phyloP scores from a whole-genome alignment of 352 stramenopile species.

The Phytophthora meadii region DNA sequence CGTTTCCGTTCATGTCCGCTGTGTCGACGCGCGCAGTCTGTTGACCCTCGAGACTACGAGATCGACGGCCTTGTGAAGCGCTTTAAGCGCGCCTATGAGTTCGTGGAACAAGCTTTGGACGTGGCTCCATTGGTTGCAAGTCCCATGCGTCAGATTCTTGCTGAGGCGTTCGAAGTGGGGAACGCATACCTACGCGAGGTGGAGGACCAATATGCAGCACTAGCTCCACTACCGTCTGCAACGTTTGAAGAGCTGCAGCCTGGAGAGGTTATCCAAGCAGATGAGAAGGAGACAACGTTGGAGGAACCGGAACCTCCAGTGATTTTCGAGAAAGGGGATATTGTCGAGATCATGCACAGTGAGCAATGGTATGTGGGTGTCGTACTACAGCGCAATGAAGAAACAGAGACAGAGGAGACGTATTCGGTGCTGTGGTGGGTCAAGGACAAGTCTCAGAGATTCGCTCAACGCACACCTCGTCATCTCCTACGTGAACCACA shows the following conservation, averaged over 20 bases:
- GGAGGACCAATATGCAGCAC: constrained; percentile 64
- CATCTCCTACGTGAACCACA: constrained; percentile 57
- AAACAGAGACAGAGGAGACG: constrained; percentile 42
- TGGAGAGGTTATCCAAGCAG: constrained; percentile 6
- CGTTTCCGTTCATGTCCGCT: constrained; percentile 79
- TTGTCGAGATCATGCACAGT: constrained; percentile 66
- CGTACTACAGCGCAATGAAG: constrained; percentile 65
- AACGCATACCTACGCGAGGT: constrained; percentile 58
- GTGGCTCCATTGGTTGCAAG: constrained; percentile 57
- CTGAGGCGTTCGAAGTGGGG: constrained; percentile 65
- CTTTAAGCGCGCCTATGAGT: constrained; percentile 75
- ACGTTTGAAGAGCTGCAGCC: constrained; percentile 14
- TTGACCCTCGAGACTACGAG: constrained; percentile 83
- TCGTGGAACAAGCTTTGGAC: constrained; percentile 62
- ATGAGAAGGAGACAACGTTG: constrained; percentile 7
- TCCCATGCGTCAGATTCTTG: constrained; percentile 76
- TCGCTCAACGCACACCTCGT: constrained; percentile 57
- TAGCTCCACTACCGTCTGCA: constrained; percentile 37
- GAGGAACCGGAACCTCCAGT: constrained; percentile 11
- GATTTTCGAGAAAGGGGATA: constrained; percentile 64
- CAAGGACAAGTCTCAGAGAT: constrained; percentile 81
- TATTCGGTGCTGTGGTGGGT: constrained; percentile 88
- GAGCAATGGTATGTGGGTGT: constrained; percentile 72
- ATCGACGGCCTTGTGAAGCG: constrained; percentile 82
- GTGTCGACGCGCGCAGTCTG: constrained; percentile 73